A percentile compares a stretch with the other conserved stretches of the same genome.
phyloP scores from a whole-genome alignment of 2,329 filamentous ascomycete species.

The Fusarium avenaceum region DNA sequence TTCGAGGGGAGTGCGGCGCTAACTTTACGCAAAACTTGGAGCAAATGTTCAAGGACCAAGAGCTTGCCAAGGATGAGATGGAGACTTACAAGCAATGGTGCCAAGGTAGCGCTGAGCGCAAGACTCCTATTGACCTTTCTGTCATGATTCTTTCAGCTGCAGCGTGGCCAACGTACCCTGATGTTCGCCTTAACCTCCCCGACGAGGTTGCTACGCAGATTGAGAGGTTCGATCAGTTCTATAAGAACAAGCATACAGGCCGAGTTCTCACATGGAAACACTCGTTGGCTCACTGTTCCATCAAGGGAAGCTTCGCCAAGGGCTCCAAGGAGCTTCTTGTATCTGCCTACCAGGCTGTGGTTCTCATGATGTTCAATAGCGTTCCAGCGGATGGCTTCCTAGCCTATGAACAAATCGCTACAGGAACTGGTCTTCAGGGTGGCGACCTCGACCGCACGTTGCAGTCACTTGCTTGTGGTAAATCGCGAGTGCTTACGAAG shows the following conservation, averaged over 20 bases:
- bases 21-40: constrained; percentile 97
- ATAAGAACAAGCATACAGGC: constrained; percentile 90
- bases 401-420: constrained; percentile 80
- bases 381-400: constrained; percentile 71
- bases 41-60: constrained; percentile 99
- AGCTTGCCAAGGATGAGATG: constrained; percentile 94
- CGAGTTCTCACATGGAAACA: constrained; percentile 93
- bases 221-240: constrained; percentile 85
- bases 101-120: constrained; percentile 63
- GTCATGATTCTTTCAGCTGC: constrained; percentile 93
- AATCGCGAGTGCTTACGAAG: constrained; percentile 86
- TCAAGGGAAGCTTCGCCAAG: constrained; percentile 84
- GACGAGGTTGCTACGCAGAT: constrained; percentile 80
- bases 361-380: constrained; percentile 90
- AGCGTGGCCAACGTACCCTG: constrained; percentile 93
- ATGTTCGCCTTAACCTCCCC: constrained; percentile 79
- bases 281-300: constrained; percentile 87
- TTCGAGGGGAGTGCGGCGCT: constrained; percentile 93
- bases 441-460: constrained; percentile 88
- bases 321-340: constrained; percentile 90
- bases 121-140: constrained; percentile 71
- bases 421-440: constrained; percentile 80
- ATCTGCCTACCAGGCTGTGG: constrained; percentile 91
- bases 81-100: constrained; percentile 81
- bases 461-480: constrained; percentile 94